A percentile compares a stretch with the other conserved stretches of the same genome.
These are phyloP conservation scores for Dendrocalamus latiflorus DNA, from an alignment of 202 grass and related monocot genomes.

Conservation along the genomic window DNA sequence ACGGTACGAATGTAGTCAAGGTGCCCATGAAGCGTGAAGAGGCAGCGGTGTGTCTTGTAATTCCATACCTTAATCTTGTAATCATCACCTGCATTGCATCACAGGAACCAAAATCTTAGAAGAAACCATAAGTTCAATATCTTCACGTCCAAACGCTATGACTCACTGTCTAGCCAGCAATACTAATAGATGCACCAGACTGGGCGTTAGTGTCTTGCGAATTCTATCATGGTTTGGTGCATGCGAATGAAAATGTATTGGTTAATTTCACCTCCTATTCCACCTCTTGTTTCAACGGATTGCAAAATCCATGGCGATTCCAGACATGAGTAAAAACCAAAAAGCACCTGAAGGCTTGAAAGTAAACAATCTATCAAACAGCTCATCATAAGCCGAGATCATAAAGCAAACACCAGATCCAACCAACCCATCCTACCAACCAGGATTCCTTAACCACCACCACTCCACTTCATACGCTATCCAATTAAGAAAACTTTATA, in stretches of 20 bases:
- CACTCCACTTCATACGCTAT: not conserved
- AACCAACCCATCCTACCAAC: constrained; percentile 25
- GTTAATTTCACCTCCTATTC: not conserved
- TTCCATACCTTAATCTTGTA: constrained; percentile 99
- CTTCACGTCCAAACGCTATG: not conserved
- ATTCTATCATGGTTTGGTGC: too few relatives aligned
- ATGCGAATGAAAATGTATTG: not conserved
- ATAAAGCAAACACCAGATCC: constrained; percentile 24
- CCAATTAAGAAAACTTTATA: not conserved
- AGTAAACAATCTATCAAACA: not conserved
- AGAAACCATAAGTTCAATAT: not conserved
- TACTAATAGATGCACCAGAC: not conserved
- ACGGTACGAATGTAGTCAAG: constrained; percentile 96
- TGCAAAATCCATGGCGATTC: not conserved
- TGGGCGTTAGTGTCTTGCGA: too few relatives aligned
- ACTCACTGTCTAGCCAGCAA: not conserved
- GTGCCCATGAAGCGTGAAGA: constrained; percentile 90
- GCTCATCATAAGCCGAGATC: not conserved
- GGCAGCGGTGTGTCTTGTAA: too few relatives aligned
- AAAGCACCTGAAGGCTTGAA: not conserved
- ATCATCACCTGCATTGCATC: constrained; percentile 73
- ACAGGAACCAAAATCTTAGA: not conserved
- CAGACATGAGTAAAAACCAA: not conserved
- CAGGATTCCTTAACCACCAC: not conserved
- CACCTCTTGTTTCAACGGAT: not conserved